phyloP scores from a whole-genome alignment of 306 rosid genomes.

The Phaseolus lunatus region DNA sequence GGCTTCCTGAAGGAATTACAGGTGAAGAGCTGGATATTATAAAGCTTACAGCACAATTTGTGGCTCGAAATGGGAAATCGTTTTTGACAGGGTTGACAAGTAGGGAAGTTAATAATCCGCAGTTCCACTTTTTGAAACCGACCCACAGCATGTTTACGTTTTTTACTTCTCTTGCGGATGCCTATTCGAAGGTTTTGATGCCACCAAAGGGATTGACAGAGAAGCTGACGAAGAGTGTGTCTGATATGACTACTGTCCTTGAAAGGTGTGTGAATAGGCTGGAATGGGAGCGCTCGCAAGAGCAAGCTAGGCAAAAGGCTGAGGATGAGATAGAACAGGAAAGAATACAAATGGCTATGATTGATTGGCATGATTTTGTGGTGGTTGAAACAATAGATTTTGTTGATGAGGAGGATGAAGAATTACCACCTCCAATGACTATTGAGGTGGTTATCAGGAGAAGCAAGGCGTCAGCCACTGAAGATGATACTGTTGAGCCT shows the following conservation, averaged over 20 bases:
- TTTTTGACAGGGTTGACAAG: constrained; percentile 92
- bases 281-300: constrained; percentile 96
- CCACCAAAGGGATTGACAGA: constrained; percentile 86
- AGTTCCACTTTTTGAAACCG: constrained; percentile 94
- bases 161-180: constrained; percentile 94
- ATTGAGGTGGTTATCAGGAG: constrained; percentile 95
- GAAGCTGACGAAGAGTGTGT: constrained; percentile 77
- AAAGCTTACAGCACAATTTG: constrained; percentile 96
- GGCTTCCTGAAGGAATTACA: constrained; percentile 96
- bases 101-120: constrained; percentile 88
- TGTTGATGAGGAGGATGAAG: constrained; percentile 97
- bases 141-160: constrained; percentile 96
- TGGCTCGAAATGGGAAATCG: constrained; percentile 92
- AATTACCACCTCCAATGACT: constrained; percentile 92
- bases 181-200: constrained; percentile 92
- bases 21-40: constrained; percentile 96
- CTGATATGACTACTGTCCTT: constrained; percentile 91
- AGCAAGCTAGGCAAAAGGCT: constrained; percentile 95
- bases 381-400: constrained; percentile 94
- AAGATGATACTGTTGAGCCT: constrained; percentile 82
- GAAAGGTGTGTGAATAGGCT: constrained; percentile 89
- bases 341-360: constrained; percentile 94
- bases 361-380: constrained; percentile 99
- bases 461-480: constrained; percentile 75
- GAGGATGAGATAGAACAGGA: constrained; percentile 97